Conservation (phyloP, 495 filamentous ascomycete species). For the Trypethelium eluteriae region DNA sequence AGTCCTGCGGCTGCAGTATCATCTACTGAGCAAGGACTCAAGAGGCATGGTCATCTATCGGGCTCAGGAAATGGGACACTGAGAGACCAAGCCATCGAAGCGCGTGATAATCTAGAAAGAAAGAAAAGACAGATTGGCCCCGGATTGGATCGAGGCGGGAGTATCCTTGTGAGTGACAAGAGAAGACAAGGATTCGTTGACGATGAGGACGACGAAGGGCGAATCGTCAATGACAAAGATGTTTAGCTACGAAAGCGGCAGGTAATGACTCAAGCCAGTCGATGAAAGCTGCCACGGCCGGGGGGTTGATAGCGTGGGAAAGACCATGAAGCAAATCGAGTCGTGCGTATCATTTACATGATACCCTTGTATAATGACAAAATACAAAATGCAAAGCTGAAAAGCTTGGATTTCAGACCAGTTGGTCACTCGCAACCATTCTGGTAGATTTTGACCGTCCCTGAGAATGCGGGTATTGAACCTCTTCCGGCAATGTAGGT, state of each 20-base stretch:
- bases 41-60: background rate
- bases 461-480: no score
- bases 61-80: background rate
- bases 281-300: no score
- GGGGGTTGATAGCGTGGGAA: no score
- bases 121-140: conserved; percentile 45
- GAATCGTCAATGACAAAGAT: conserved; percentile 3
- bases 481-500: no score
- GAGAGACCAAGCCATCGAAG: conserved; percentile 19
- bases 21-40: background rate
- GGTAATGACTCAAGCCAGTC: background rate
- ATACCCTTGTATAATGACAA: background rate
- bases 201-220: conserved; percentile 30
- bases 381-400: background rate
- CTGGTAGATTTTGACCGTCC: conserved; percentile 22
- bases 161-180: conserved; percentile 38
- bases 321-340: no score
- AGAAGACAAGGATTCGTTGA: conserved; percentile 37
- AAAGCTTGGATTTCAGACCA: background rate
- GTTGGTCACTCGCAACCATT: background rate
- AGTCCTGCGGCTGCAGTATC: background rate
- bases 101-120: conserved; percentile 36
- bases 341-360: no score
- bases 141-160: conserved; percentile 42
- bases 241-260: background rate